These are phyloP conservation scores for Ziziphus jujuba DNA, from an alignment of 306 rosid species.

Conservation along the genomic window DNA sequence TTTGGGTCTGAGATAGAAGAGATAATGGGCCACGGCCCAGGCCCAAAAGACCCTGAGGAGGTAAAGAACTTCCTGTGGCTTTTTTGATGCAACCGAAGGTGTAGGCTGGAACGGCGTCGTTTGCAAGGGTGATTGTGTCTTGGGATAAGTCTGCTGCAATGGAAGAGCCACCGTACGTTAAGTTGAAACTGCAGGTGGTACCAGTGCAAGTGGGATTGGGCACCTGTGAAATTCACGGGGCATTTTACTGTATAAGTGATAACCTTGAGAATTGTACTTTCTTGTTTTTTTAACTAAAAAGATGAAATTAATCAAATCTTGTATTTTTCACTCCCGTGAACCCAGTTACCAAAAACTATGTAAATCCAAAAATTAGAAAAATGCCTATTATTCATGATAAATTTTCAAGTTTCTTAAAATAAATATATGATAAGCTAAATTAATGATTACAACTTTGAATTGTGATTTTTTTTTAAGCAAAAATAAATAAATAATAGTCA, in stretches of 20 bases:
- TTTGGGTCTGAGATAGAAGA: conserved; percentile 66
- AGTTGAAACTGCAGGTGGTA: conserved; percentile 71
- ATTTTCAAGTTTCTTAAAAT: too few relatives aligned
- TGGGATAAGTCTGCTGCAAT: conserved; percentile 65
- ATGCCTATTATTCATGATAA: too few relatives aligned
- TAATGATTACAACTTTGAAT: too few relatives aligned
- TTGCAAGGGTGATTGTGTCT: conserved; percentile 73
- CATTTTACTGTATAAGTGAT: not conserved
- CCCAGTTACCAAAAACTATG: too few relatives aligned
- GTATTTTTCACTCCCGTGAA: too few relatives aligned
- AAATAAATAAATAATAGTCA: too few relatives aligned
- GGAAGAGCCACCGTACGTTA: conserved; percentile 76
- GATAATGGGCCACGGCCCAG: conserved; percentile 93
- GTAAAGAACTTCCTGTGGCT: conserved; percentile 61
- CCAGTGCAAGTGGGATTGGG: conserved; percentile 76
- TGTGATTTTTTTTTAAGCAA: too few relatives aligned
- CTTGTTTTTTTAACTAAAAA: too few relatives aligned
- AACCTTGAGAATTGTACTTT: too few relatives aligned
- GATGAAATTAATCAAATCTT: too few relatives aligned
- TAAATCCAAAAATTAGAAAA: too few relatives aligned
- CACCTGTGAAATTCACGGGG: conserved; percentile 58
- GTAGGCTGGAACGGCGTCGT: conserved; percentile 58
- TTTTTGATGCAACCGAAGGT: conserved; percentile 80
- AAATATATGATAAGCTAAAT: too few relatives aligned
- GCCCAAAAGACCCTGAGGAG: conserved; percentile 84